Evolutionary conservation across 257 asterid species (phyloP), one percentile per base, ranked within the genome.

Genomic region (Hygrophila difformis): DNA sequence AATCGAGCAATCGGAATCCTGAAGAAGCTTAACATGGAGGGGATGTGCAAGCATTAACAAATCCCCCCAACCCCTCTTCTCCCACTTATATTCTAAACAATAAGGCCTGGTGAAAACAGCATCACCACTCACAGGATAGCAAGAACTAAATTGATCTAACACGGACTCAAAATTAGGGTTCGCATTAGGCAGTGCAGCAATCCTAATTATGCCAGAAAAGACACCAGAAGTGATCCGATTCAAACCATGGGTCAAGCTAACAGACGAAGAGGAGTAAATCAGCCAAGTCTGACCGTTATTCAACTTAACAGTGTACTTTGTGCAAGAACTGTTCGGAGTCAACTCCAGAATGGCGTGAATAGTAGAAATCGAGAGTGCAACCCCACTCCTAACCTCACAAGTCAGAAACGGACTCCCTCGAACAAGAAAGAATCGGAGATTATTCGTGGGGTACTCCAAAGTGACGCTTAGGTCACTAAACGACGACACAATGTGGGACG

Each of bases 21-120:
- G 73, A 50, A 89, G 79, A 55, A 85, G 93, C 59, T 38, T 49
- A 15, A 73, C 80, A 66, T 89, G 98, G 29, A 89, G 85, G 39
- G 98, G 94, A 56, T 89, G 91, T 8, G 98, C 98, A n/a, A 89
- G 87, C 92, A 85, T 86, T 17, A 89, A 61, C 69, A 89, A 55
- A 50, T 82, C 93, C 2, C 96, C 98, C 82, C 79, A 79, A 3
- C 98, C 96, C 54, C 62, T 79, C 68, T 73, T 82, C 19, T 85
- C 82, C 94, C 94, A 89, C 54, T 54, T 85, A 57, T 89, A 89
- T 65, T 82, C 94, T 77, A 85, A 41, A 43, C 54, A 62, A 39
- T 73, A 89, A 28, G 96, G 94, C 59, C 60, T 69, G 0, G 68
- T 63, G 40, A 82, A 71, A 44, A 52, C 65, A 45, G 91, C 93